Base-by-base conservation (phyloP, 495 filamentous ascomycete genomes). In the Bryoglossum gracile region DNA sequence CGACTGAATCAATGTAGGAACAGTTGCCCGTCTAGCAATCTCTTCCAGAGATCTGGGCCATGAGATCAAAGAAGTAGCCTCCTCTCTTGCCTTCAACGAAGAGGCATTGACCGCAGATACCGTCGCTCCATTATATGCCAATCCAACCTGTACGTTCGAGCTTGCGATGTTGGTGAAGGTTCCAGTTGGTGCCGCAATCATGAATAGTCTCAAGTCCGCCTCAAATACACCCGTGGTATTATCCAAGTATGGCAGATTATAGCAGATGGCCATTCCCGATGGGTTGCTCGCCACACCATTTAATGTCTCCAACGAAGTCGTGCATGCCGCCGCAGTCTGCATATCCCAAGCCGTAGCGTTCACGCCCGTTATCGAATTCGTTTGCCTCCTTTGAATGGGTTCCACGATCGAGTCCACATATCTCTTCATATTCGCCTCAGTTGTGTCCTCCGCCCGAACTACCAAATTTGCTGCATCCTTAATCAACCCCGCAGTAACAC, bases 201-300 rank as follows among this genome's bases (percentile, higher is more conserved):
- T 76, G 63, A 81, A 88, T 38, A 89, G 66, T 45, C 84, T 71
- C 17, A 89, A 48, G 57, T 88, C 86, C 18, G 83, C 82, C 61
- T 81, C 70, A 59, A 90, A 89, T 1, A 78, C 66, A 8, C 85
- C 85, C 5, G 73, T 78, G 1, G 53, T 57, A 58, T 72, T 80
- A 62, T 87, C 69, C 37, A 84, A 68, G 18, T 70, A 71, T 14
- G 76, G 77, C 3, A 90, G 55, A 55, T 89, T 90, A 62, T 87
- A 90, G 72, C 85, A 90, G 24, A 82, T 74, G n/a, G 78, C 77
- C n/a, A 86, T 69, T 11, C 85, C 86, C 1, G 82, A 78, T 3
- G 82, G 80, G 43, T 86, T 88, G 3, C 71, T 69, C 9, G 76
- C 74, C 19, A 58, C 50, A 1, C 64, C 61, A 8, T 65, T 58